phyloP scores from a whole-genome alignment of 257 asterid species.

The Solanum corneliomulleri region DNA sequence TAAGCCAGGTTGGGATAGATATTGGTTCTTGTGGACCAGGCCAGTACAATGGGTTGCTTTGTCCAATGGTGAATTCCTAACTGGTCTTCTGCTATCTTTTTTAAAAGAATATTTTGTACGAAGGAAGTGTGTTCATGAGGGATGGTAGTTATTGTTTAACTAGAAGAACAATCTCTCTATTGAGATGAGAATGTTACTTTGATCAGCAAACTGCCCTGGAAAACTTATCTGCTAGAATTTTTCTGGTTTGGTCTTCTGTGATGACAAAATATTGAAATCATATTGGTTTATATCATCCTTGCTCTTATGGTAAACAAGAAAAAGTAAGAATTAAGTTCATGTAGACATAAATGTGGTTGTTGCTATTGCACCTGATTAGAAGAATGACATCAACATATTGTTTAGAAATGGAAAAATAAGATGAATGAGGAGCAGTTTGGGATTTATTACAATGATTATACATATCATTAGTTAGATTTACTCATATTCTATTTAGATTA shows the following conservation, averaged over 20 bases:
- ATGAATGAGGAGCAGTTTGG: neutral
- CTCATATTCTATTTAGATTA: neutral
- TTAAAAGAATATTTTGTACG: neutral
- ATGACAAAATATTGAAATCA: neutral
- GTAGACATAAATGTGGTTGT: neutral
- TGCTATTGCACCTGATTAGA: neutral
- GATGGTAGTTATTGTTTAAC: neutral
- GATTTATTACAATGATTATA: neutral
- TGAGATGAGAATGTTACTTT: neutral
- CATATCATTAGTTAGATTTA: neutral
- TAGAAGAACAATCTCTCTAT: neutral
- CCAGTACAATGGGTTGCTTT: slow-evolving; percentile 39
- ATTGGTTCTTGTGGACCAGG: slow-evolving; percentile 43
- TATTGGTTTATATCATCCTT: neutral
- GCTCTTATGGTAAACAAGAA: neutral
- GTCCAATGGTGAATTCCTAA: slow-evolving; percentile 55
- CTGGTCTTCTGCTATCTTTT: neutral
- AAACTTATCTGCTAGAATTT: neutral
- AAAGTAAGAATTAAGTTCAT: neutral
- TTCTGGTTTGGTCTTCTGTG: neutral
- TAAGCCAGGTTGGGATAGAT: slow-evolving; percentile 49
- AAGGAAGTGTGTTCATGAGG: neutral
- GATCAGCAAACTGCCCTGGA: neutral
- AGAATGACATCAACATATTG: neutral
- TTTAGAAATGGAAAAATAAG: neutral